Evolutionary conservation across 345 rosid genomes (phyloP).

Genomic region (Eucalyptus sideroxylon): DNA sequence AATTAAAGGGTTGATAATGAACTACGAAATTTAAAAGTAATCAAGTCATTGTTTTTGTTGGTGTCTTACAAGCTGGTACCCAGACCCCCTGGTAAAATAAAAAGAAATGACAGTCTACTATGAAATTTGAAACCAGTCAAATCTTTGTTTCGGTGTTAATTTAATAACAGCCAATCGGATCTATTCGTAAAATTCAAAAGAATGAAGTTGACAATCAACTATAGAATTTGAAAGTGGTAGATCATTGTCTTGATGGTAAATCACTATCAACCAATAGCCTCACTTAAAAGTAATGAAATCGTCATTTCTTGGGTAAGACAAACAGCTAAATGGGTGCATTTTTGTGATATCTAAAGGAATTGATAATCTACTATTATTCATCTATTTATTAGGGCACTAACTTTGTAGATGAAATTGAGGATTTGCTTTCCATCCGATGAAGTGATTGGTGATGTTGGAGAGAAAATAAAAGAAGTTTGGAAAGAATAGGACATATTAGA

Average conservation of each 20-base stretch:
- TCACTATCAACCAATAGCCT: neutral
- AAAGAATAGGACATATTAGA: neutral
- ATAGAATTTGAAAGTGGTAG: neutral
- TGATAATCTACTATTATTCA: neutral
- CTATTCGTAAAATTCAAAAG: no score
- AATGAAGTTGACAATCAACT: neutral
- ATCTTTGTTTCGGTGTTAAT: no score
- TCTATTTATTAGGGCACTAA: neutral
- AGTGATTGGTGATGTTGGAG: neutral
- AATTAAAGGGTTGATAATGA: no score
- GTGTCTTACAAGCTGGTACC: no score
- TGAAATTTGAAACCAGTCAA: no score
- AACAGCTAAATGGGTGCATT: neutral
- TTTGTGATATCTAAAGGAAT: neutral
- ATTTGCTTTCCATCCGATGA: neutral
- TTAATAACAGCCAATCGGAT: no score
- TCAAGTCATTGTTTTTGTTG: no score
- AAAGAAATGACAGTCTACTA: no score
- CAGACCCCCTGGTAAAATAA: no score
- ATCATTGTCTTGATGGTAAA: neutral
- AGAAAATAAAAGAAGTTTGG: neutral
- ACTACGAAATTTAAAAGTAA: no score
- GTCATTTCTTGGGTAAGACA: neutral
- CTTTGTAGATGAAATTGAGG: neutral
- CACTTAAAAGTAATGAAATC: no score